Base-by-base conservation (phyloP, 2,329 filamentous ascomycete species). In the Sclerotinia nivalis region DNA sequence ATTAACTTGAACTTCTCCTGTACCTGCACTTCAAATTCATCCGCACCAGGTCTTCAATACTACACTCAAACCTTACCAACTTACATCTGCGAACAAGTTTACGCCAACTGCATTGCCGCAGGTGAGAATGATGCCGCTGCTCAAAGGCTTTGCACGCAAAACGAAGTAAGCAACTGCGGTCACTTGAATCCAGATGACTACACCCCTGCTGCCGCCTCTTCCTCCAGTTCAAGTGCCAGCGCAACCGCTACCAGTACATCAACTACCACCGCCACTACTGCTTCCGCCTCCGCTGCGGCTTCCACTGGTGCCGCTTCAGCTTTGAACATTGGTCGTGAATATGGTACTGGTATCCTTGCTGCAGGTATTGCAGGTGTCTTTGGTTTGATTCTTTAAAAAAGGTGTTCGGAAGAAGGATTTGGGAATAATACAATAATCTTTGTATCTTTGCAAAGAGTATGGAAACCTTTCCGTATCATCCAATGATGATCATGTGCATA, bases 11-110 rank as follows among this genome's bases (percentile, higher is more conserved):
- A 78, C 47, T 90, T 83, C 81, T 82, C 76, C 70, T 91, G 89
- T 80, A 80, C 81, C 65, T 91, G 89, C 82, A 73, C 73, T 20
- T 50, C 76, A 64, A 85, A 88, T 77, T 84, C 84, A 73, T 84
- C 82, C 55, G 77, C 78, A 10, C 87, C 87, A 74, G 83, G 88
- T 76, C 83, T 89, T 74, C 78, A 81, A 71, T 80, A 82, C 74
- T 91, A 89, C 80, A 74, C 79, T 68, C 80, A 86, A 79, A 87
- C 87, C 34, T 80, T 91, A 62, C 87, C 88, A 55, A 87, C 82
- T 79, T 88, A 82, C 79, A 83, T 87, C 78, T 91, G 88, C 81
- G 76, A 84, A 75, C 80, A 80, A 72, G 85, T 83, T 80, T 86
- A 79, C 76, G 74, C 73, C 34, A 81, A 84, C 74, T 86, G 84